Evolutionary conservation across 2,329 filamentous ascomycete genomes (phyloP), one percentile per base, ranked within the genome.

Genomic region (Onygenales sp.): DNA sequence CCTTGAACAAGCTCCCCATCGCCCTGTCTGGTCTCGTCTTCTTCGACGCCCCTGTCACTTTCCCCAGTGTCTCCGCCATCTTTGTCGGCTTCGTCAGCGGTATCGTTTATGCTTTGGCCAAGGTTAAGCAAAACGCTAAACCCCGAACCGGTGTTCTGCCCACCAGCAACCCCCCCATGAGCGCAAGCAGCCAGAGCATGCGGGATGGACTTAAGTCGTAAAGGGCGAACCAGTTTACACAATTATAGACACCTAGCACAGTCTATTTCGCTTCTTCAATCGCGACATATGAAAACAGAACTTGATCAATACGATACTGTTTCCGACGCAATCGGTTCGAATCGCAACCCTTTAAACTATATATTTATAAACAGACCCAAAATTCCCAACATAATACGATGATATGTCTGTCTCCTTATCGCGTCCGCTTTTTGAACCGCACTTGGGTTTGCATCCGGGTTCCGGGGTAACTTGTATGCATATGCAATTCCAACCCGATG

Each of bases 1-100:
- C 92, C 14, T 79, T 98, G 65, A 98, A 98, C 81, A 98, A 98
- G 79, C 84, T 98, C 34, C 93, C 93, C 42, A 91, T 98, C 62
- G 93, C 93, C 52, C 71, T 98, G 60, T 92, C 86, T 58, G 93
- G 93, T 32, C 81, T 98, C 42, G 73, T 98, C 63, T 98, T 98
- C 80, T 98, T 98, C 73, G 83, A 93, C 57, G 91, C 91, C 0
- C 91, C 93, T 0, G 87, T 95, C 62, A 97, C 93, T 0, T 81
- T 96, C 57, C 90, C 89, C 62, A 93, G 88, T 66, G 88, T 95
- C 9, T 88, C 88, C 21, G 93, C 93, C 62, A 97, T 98, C 65
- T 78, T 84, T 56, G 80, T 98, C 55, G 93, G 92, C 37, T 97
- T 96, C 70, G 73, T 97, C 62, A 93, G 87, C 63, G 93, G 93